Base-by-base conservation (phyloP, 192 early-diverging fungal genomes). In the Dispira simplex region DNA sequence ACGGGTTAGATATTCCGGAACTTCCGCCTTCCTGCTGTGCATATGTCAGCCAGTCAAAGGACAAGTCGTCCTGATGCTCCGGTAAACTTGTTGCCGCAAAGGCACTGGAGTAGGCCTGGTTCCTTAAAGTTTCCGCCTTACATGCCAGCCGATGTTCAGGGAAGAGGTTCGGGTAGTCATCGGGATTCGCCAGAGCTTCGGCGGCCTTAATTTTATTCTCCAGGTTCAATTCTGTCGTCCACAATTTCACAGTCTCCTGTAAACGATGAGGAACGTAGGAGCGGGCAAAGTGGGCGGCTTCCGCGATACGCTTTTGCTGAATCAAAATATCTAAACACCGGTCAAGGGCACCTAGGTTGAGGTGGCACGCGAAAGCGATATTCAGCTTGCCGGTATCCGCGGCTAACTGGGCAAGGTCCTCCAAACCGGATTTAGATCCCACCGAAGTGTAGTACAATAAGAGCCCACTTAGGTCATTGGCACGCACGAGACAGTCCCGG, bases 281-380 rank as follows among this genome's bases (percentile, higher is more conserved):
- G 48, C 90, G 80, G 1, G 93, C 93, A 73, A 97, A 83, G 70
- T 96, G 80, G 26, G 95, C 93, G 0, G 97, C 97, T 71, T 99
- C 97, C 10, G 95, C 87, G 44, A 92, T 79, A 53, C 97, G 88
- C 32, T 91, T 86, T 39, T 91, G 90, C 56, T 83, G 76, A 54
- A 92, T 75, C 48, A 99, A 75, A n/a, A 98, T 74, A 16, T 89
- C 89, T 53, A 95, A 82, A 65, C 91, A 91, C 45, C 90, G 80
- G 63, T 92, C 83, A 21, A 88, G 68, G 43, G 86, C 77, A 47
- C 86, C 85, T 25, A 88, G 75, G 58, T 84, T 69, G 66, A 90
- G 80, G 71, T 85, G 82, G 69, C 88, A 89, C 23, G 83, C 74
- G 74, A 98, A 95, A 0, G 95, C 88, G 67, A 98, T 89, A 70